Base-by-base conservation (phyloP, 2,329 filamentous ascomycete genomes). In the Claviceps sp. region DNA sequence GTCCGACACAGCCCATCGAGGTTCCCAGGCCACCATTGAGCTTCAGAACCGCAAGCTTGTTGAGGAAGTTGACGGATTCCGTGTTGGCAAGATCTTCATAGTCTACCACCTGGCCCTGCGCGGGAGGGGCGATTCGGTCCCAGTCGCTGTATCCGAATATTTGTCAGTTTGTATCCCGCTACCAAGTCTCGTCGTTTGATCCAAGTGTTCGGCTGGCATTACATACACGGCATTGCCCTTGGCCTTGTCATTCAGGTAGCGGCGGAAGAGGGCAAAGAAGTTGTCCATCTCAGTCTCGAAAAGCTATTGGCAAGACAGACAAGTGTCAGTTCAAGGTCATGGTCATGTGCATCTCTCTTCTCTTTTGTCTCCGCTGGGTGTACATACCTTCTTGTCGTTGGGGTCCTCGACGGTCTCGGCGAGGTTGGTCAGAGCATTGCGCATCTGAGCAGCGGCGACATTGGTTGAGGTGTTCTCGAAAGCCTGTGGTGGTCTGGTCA, bases 281-380 rank as follows among this genome's bases (percentile, higher is more conserved):
- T 98, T 98, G 81, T 98, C 93, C 90, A 96, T 97, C 75, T 98
- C 91, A 4, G 90, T 94, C 76, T 97, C 91, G 71, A 97, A 97
- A 59, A 94, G 82, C 87, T 88, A 60, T 60, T 50, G 29, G 14
- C 20, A 44, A 47, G 22, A 9, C 11, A 26, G 36, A 52, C 59
- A 51, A 54, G 16, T 17, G 40, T 40, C 17, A 45, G 42, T 16
- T 42, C 2, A 14, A 38, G 16, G 2, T 8, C 26, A 3, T 7
- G 3, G 4, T 4, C 6, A 34, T 34, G 29, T 34, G 45, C 4
- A 46, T 6, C 36, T n/a, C 29, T 9, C 26, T 1, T 46, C 13
- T 37, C 4, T 8, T 5, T 17, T 20, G 4, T 45, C n/a, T 46
- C 9, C n/a, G 36, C n/a, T 14, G 17, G 13, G 26, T 46, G 23